Conservation (phyloP, 768 basidiomycete species). For the Tylopilus cervinicoccineus region DNA sequence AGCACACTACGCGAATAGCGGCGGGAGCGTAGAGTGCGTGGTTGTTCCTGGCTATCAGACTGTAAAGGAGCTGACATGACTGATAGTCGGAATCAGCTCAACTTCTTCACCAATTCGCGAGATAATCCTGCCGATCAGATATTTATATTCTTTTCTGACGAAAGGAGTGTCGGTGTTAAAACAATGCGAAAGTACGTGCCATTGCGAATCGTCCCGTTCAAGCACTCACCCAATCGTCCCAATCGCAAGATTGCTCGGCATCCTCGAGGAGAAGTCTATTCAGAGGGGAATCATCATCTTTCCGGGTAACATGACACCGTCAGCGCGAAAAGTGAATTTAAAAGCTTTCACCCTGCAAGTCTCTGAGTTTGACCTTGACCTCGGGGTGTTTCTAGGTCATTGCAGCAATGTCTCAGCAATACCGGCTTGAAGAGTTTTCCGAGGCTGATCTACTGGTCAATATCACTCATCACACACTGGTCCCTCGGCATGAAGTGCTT, state of each 20-base stretch:
- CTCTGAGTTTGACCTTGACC: neutral
- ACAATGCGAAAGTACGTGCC: conserved; percentile 88
- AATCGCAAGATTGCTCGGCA: conserved; percentile 65
- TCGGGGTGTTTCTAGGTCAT: conserved; percentile 61
- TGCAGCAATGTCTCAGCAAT: conserved; percentile 81
- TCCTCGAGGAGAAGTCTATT: conserved; percentile 90
- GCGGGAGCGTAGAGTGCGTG: conserved; percentile 83
- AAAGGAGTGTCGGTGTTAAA: conserved; percentile 92
- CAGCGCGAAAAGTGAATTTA: conserved; percentile 79
- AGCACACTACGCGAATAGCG: conserved; percentile 61
- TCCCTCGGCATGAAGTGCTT: conserved; percentile 90
- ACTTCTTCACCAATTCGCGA: conserved; percentile 81
- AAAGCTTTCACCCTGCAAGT: neutral
- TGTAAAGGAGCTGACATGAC: conserved; percentile 6
- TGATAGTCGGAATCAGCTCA: conserved; percentile 77
- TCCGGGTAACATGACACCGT: conserved; percentile 94
- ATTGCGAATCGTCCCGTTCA: neutral
- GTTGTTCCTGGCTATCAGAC: neutral
- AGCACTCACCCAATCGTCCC: conserved; percentile 7
- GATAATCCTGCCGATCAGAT: conserved; percentile 73
- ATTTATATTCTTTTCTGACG: conserved; percentile 95
- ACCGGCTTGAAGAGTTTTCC: conserved; percentile 91
- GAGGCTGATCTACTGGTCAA: conserved; percentile 96
- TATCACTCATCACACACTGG: conserved; percentile 93
- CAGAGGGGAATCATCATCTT: conserved; percentile 93